Evolutionary conservation across 805 yeast genomes (phyloP).

Genomic region (Pichia heedii): DNA sequence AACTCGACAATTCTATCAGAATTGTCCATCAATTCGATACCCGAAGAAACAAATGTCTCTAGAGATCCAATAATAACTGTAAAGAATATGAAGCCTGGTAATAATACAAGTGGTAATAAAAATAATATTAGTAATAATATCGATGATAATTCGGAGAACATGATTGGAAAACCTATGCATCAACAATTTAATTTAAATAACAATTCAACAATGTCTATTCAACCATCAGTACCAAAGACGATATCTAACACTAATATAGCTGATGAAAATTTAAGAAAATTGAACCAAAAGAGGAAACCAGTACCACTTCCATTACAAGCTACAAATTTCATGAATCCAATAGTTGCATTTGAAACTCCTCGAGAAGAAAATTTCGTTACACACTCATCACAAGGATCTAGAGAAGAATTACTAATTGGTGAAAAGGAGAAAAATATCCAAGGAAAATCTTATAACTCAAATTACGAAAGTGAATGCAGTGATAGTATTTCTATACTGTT

Average conservation of each 20-base stretch:
- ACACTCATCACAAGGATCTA: neutral
- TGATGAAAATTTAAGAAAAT: neutral
- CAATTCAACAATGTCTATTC: conserved; percentile 1
- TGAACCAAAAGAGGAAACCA: neutral
- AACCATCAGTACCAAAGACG: too few relatives aligned
- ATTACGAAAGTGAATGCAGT: neutral
- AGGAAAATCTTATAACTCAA: neutral
- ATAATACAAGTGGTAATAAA: neutral
- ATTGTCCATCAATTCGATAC: neutral
- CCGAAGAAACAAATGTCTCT: neutral
- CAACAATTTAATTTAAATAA: conserved; percentile 1
- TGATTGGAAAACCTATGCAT: too few relatives aligned
- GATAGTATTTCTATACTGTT: conserved; percentile 9
- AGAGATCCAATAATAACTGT: conserved; percentile 4
- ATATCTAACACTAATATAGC: too few relatives aligned
- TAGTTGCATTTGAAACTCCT: neutral
- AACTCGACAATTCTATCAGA: neutral
- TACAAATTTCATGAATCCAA: neutral
- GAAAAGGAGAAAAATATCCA: neutral
- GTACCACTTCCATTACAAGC: neutral
- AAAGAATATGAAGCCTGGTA: neutral
- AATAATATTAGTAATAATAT: too few relatives aligned
- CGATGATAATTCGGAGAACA: too few relatives aligned
- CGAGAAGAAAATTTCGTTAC: neutral
- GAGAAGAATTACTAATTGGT: neutral